Conservation (phyloP, 257 asterid genomes). For the Haberlea rhodopensis region DNA sequence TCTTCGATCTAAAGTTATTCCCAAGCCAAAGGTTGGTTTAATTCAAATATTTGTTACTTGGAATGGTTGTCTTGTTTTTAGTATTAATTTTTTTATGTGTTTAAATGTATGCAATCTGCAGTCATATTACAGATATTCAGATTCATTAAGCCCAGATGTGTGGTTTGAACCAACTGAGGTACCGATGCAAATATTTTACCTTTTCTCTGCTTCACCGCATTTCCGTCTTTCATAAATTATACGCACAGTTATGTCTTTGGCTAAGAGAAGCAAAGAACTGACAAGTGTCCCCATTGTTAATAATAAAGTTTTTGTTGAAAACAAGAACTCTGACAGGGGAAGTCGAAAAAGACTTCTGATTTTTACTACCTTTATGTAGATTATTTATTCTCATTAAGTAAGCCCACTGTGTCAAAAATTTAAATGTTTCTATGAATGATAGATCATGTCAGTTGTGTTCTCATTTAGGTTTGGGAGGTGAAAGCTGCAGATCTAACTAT, state of each 20-base stretch:
- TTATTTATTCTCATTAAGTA: not conserved
- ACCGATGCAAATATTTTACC: slow-evolving; percentile 24
- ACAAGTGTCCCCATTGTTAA: not conserved
- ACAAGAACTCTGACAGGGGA: not conserved
- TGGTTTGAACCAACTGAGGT: slow-evolving; percentile 99
- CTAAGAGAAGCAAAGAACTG: not conserved
- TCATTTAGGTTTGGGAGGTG: slow-evolving; percentile 92
- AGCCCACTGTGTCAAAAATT: not conserved
- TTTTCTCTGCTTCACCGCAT: not conserved
- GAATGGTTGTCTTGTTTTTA: not conserved
- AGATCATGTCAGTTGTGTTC: slow-evolving; percentile 9
- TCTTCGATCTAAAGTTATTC: slow-evolving; percentile 76
- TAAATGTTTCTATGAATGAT: not conserved
- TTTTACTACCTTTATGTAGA: not conserved
- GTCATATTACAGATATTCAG: slow-evolving; percentile 84
- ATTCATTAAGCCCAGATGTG: slow-evolving; percentile 77
- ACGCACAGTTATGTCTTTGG: not conserved
- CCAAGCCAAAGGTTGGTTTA: slow-evolving; percentile 70
- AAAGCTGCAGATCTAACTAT: slow-evolving; percentile 98
- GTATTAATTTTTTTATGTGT: slow-evolving; percentile 5
- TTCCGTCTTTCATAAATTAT: not conserved
- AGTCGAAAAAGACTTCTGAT: not conserved
- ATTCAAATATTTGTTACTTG: slow-evolving; percentile 7
- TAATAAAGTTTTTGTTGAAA: not conserved
- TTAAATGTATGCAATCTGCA: slow-evolving; percentile 37